phyloP scores from a whole-genome alignment of 371 early-diverging fungal species.

The Mortierella sp. region DNA sequence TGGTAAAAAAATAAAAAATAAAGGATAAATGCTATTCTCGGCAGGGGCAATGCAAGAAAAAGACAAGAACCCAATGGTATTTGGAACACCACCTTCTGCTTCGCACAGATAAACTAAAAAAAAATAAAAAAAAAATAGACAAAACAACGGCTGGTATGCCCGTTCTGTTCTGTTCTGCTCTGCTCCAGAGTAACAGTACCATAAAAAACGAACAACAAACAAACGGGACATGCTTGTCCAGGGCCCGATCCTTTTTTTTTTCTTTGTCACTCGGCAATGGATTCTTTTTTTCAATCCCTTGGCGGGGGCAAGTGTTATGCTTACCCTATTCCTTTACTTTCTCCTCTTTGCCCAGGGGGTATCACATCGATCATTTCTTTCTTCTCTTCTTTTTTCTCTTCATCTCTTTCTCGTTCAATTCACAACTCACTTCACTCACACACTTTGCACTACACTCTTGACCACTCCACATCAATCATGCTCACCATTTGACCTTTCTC shows the following conservation, averaged over 20 bases:
- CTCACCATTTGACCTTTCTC: not conserved
- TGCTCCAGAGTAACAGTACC: not conserved
- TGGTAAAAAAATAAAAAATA: not conserved
- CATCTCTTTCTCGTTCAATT: not conserved
- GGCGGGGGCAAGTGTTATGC: too few relatives aligned
- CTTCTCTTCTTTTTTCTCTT: not conserved
- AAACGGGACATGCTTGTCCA: not conserved
- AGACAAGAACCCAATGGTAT: not conserved
- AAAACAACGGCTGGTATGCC: not conserved
- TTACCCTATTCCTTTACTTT: not conserved
- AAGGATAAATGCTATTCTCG: not conserved
- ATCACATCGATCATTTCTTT: not conserved
- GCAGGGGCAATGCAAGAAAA: conserved; percentile 1
- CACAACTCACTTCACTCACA: not conserved
- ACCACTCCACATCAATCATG: not conserved
- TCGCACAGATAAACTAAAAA: not conserved
- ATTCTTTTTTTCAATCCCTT: not conserved
- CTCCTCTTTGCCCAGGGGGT: not conserved
- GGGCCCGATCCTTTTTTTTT: conserved; percentile 12
- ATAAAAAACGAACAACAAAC: too few relatives aligned
- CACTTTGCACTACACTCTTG: not conserved
- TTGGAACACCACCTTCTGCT: not conserved
- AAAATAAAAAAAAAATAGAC: too few relatives aligned
- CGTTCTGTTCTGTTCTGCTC: not conserved
- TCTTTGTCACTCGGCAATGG: not conserved